Conservation (phyloP, 345 rosid species). For the Sonneratia alba region DNA sequence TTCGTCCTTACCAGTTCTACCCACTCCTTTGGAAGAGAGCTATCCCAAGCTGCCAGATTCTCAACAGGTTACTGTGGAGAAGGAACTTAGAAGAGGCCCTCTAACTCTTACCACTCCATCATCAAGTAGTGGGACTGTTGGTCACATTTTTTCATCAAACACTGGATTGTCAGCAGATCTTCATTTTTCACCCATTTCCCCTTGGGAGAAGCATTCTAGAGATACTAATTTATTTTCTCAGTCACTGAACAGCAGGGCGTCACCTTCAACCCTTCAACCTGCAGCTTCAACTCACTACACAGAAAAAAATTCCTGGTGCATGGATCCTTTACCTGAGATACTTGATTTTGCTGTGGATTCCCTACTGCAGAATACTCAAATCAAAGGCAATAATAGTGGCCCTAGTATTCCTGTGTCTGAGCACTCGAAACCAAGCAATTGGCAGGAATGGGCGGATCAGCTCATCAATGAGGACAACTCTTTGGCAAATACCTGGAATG, state of each 20-base stretch:
- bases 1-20: constrained; percentile 49
- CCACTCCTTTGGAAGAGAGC: constrained; percentile 35
- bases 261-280: constrained; percentile 32
- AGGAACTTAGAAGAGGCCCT: constrained; percentile 29
- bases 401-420: constrained; percentile 37
- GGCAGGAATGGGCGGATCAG: constrained; percentile 86
- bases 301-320: constrained; percentile 51
- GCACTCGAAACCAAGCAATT: constrained; percentile 46
- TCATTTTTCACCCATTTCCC: constrained; percentile 48
- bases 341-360: constrained; percentile 41
- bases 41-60: constrained; percentile 34
- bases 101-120: constrained; percentile 29
- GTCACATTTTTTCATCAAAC: constrained; percentile 64
- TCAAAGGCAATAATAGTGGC: constrained; percentile 34
- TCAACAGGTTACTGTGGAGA: constrained; percentile 35
- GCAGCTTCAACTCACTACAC: constrained; percentile 26
- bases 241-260: constrained; percentile 20
- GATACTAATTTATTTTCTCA: constrained; percentile 38
- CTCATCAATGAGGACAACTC: constrained; percentile 61
- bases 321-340: constrained; percentile 35
- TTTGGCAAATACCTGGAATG: constrained; percentile 45
- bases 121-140: constrained; percentile 45
- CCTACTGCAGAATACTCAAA: constrained; percentile 33
- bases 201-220: constrained; percentile 40
- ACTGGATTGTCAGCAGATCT: constrained; percentile 59